Evolutionary conservation across 495 filamentous ascomycete genomes (phyloP), one percentile per base, ranked within the genome.

Genomic region (Penicillium turbatum): DNA sequence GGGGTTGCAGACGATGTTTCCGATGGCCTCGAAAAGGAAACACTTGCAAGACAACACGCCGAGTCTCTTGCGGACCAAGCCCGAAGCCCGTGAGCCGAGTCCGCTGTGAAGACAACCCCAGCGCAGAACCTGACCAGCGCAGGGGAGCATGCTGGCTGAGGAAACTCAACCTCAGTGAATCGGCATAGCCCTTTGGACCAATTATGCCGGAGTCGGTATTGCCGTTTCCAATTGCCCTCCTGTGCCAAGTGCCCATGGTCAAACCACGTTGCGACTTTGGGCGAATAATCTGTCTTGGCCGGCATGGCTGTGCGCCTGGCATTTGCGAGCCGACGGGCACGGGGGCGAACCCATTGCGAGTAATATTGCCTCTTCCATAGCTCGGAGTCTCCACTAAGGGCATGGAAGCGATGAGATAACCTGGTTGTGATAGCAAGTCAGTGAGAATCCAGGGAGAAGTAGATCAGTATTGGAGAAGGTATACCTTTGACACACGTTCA

Each of bases 331-430:
- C 87, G 82, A 51, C 83, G 80, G 35, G 87, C 87, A 64, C 90
- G 81, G 43, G 92, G 92, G 44, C 86, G 80, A 9, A 98, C 91
- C 71, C 96, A 98, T 55, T 86, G 84, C 30, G 83, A 79, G 72
- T 96, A 96, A 72, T 95, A 98, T 30, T 87, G 77, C 8, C 80
- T 78, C 71, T 92, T 96, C 93, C 93, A 98, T 43, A 98, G 72
- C 65, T 96, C 89, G 10, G 86, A 86, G 70, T 98, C 93, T 54
- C 78, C 79, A 15, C 88, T 79, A 12, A 98, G 75, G n/a, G 70
- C 72, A 59, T 85, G 77, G 61, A 96, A 89, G 36, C 84, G 87
- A 39, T 72, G 84, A n/a, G 90, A 96, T 24, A 95, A 69, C 41
- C 86, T 89, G 50, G 3, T 50, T 19, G 45, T 1, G 16, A 55